Evolutionary conservation across 164 flowering plant species (phyloP).

Genomic region (Dillenia turbinata): DNA sequence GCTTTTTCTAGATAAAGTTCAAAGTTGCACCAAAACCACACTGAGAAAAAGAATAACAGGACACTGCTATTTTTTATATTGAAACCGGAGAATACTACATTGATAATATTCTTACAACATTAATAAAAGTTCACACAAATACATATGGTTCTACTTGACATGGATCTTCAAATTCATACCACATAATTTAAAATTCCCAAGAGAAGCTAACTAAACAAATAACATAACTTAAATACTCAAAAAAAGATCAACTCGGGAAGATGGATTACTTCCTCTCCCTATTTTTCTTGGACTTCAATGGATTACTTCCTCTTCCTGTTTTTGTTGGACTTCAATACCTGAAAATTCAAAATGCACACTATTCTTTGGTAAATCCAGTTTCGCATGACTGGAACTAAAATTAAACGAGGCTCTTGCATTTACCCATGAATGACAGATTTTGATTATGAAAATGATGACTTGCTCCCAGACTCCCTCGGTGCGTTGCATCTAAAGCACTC

Average conservation of each 20-base stretch:
- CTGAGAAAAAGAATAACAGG: constrained; percentile 6
- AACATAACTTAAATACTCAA: too few species aligned
- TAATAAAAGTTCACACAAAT: constrained; percentile 18
- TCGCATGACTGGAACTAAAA: too few species aligned
- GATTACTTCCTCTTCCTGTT: constrained; percentile 13
- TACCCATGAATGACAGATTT: constrained; percentile 28
- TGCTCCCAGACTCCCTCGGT: constrained; percentile 62
- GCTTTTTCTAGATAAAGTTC: constrained; percentile 18
- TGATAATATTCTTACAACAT: too few species aligned
- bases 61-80: constrained; percentile 21
- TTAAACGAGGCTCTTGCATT: neutral
- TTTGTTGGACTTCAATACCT: constrained; percentile 31
- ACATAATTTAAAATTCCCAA: constrained; percentile 7
- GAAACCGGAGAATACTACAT: constrained; percentile 9
- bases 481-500: constrained; percentile 97
- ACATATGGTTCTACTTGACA: constrained; percentile 24
- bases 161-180: constrained; percentile 21
- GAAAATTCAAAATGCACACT: constrained; percentile 3
- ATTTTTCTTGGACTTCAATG: constrained; percentile 21
- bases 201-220: constrained; percentile 3
- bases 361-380: neutral
- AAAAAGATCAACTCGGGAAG: constrained; percentile 1
- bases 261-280: constrained; percentile 12
- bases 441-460: constrained; percentile 30
- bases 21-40: constrained; percentile 1